Base-by-base conservation (phyloP, 192 early-diverging fungal genomes). In the Kappamyces sp. region DNA sequence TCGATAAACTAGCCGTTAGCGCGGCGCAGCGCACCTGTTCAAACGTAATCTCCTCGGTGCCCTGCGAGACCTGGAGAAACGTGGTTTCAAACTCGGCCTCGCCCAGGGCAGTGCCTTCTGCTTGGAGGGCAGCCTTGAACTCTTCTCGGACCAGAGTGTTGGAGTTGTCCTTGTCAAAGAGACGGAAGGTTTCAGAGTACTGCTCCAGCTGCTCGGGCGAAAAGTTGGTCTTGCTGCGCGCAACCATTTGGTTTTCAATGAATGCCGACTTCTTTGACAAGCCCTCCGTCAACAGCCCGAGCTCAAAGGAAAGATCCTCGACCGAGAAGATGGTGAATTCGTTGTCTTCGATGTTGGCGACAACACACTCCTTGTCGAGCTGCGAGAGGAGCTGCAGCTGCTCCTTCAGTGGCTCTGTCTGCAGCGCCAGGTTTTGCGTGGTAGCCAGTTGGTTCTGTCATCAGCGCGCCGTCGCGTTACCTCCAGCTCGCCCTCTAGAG, bases 181-280 rank as follows among this genome's bases (percentile, higher is more conserved):
- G 80, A 34, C 87, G 77, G 81, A 97, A 97, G 0, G 90, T 90
- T 57, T 69, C 45, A 5, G 46, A 53, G 43, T 60, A 95, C 68
- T 94, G 90, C 64, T 97, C 94, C 15, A 97, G 66, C 60, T 95
- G 94, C 30, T 80, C 84, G 0, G 94, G 89, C 14, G 91, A 95
- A 67, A 97, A 72, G 59, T 95, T 95, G 54, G 91, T 91, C 81
- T 90, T 88, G 57, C 85, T 87, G 46, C 94, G 80, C 38, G 91
- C 90, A 14, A 93, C 88, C n/a, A 87, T 86, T 67, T 97, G 94
- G 73, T 97, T 97, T 54, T 95, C 91, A 60, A 97, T 91, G 52
- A 97, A 97, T 0, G 86, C 77, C 9, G 40, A 38, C 59, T 73
- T 75, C 50, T 77, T 77, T 38, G 61, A 37, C 11, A 75, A 61